Evolutionary conservation across 768 basidiomycete species (phyloP), one percentile per base, ranked within the genome.

Genomic region (Tulasnella sp.): DNA sequence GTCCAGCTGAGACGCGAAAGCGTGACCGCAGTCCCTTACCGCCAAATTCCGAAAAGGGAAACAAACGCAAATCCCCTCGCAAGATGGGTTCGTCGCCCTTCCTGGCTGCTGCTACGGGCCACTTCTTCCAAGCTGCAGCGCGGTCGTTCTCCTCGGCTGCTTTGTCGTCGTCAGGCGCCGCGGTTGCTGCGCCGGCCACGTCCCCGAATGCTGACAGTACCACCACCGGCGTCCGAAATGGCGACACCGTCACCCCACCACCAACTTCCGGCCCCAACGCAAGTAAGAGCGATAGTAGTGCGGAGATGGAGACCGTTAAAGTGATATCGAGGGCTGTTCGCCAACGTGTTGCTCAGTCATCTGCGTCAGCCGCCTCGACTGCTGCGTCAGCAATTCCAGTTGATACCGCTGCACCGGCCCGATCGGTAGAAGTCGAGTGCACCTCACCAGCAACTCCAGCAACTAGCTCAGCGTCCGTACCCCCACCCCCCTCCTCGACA

Each of bases 301-400:
- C 58, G 58, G 58, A 62, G 58, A 62, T 62, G 58, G 58, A 62
- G 58, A 62, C 58, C 58, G 24, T 62, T 4, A 62, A 62, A 27
- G 58, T 62, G 2, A 34, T 62, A 34, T 62, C 58, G n/a, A 14
- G 58, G 58, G 24, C 58, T 14, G 58, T 62, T 34, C 58, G 58
- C 9, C 58, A 62, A 62, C 58, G 58, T 34, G 58, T 62, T 62
- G 58, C 58, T 62, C 58, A 62, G 58, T 62, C 58, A 62, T 62
- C n/a, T n/a, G n/a, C n/a, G n/a, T n/a, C n/a, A n/a, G n/a, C 58
- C 3, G 3, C 58, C 31, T n/a, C 58, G 58, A 27, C 58, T 62
- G 58, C 58, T 62, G 58, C 58, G 58, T 62, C 58, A 62, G 58
- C 58, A n/a, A 62, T 62, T n/a, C 4, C 58, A n/a, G n/a, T n/a